Conservation (phyloP, 495 filamentous ascomycete genomes). For the Acidomyces sp. region DNA sequence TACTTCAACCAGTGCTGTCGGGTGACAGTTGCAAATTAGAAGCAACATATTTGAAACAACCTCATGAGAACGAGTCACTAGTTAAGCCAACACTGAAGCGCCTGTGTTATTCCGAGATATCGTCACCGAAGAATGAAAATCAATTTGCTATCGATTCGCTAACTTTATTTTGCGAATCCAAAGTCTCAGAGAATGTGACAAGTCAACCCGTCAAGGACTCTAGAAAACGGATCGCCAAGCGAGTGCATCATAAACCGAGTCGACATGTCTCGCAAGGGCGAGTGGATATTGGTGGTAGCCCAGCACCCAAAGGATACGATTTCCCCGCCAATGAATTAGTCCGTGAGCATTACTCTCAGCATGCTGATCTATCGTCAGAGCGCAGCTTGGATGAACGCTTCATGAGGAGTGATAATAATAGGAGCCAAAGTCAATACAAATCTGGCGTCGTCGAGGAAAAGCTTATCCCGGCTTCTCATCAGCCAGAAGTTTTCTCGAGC, state of each 20-base stretch:
- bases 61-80: background rate
- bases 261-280: conserved; percentile 11
- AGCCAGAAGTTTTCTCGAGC: conserved; percentile 9
- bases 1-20: too few species aligned
- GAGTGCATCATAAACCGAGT: conserved; percentile 4
- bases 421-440: too few species aligned
- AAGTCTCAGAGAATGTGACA: too few species aligned
- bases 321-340: conserved; percentile 10
- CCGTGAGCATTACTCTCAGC: conserved; percentile 16
- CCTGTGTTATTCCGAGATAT: too few species aligned
- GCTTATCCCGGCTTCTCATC: conserved; percentile 3
- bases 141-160: too few species aligned
- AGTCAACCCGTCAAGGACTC: too few species aligned
- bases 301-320: conserved; percentile 11
- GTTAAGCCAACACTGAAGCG: background rate
- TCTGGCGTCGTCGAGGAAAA: background rate
- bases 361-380: conserved; percentile 10
- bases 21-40: too few species aligned
- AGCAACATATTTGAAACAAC: background rate
- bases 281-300: conserved; percentile 17
- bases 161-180: too few species aligned
- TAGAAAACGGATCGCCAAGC: too few species aligned
- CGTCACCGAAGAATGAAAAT: too few species aligned
- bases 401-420: too few species aligned
- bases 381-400: too few species aligned